Evolutionary conservation across 805 yeast genomes (phyloP), one percentile per base, ranked within the genome.

Genomic region (Candida peoriensis): DNA sequence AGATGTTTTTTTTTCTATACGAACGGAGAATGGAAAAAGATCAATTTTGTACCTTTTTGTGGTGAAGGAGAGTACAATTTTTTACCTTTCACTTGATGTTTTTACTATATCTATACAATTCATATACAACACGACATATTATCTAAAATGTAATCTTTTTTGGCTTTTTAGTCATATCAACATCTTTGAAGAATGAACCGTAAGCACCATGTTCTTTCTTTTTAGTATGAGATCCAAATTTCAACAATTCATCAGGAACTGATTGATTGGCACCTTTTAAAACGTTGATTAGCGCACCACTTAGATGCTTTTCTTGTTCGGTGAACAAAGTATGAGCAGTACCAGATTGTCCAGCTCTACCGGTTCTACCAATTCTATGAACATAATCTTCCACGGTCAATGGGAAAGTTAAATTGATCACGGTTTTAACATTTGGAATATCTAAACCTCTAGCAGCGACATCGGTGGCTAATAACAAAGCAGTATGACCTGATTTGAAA

Each of bases 391-490:
- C 97, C 9, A 86, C 93, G 1, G 97, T 89, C 51, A 89, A 72
- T 30, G 98, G 98, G 78, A 90, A 90, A 6, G 97, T 89, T 59
- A 90, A 71, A 60, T 90, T 90, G 59, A 90, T 87, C 26, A 90
- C 97, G 14, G 87, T 84, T 61, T 89, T 90, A 42, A 93, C 98
- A 49, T 94, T 87, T 34, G 98, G 98, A 52, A 93, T 93, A 62
- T 93, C 99, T 47, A 93, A 72, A 44, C 97, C 97, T 70, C 97
- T 77, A 26, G 97, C 97, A 34, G 97, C 97, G 39, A 89, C 99
- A 65, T 93, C 99, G 2, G 99, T 93, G 20, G 99, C 99, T 48
- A 93, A 72, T 61, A 93, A 64, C 29, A 93, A 64, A 48, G 73
- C 79, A 35, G 81, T 72, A 32, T 70, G 70, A 20, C 97, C 97